Evolutionary conservation across 2,329 filamentous ascomycete genomes (phyloP), one percentile per base, ranked within the genome.

Genomic region (Thelonectria olida): DNA sequence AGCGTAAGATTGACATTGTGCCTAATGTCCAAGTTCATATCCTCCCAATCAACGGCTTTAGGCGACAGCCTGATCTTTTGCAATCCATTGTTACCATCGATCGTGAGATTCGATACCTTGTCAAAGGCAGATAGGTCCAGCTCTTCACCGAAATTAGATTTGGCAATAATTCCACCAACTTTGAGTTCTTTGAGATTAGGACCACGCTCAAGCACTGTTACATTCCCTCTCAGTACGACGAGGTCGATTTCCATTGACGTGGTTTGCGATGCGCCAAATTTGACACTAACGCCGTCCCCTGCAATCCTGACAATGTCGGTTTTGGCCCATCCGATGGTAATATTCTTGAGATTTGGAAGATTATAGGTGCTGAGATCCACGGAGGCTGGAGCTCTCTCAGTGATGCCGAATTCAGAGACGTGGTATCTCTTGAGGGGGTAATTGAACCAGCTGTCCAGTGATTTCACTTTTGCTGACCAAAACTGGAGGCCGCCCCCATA

Each of bases 391-490:
- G 31, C 31, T 15, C 2, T 15, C 15, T 34, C 31, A 15, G 31
- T 15, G 6, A 3, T 4, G 17, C 10, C 10, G 5, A n/a, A 7
- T 9, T 8, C 6, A 5, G 4, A 5, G 4, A 27, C 31, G 4
- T 10, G 7, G 5, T 38, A 3, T 2, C 42, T 9, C 12, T 19
- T 20, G 3, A 65, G 23, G 5, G 63, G 63, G 27, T 61, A 54
- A 7, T 39, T 61, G 48, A 54, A 65, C 25, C 54, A 65, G 36
- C 61, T 64, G 51, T 65, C 61, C 7, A 64, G 6, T 2, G 57
- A 58, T 7, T 55, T 25, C 7, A 58, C 17, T 2, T 7, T 23
- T 2, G 27, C 23, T 0, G 8, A 27, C 31, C 15, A 48, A 10
- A 65, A 54, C 1, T 2, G 1, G 4, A 65, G 31, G 10, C 12